Evolutionary conservation across 148 eudicot genomes (phyloP), one percentile per base, ranked within the genome.

Genomic region (Spergularia bocconei): DNA sequence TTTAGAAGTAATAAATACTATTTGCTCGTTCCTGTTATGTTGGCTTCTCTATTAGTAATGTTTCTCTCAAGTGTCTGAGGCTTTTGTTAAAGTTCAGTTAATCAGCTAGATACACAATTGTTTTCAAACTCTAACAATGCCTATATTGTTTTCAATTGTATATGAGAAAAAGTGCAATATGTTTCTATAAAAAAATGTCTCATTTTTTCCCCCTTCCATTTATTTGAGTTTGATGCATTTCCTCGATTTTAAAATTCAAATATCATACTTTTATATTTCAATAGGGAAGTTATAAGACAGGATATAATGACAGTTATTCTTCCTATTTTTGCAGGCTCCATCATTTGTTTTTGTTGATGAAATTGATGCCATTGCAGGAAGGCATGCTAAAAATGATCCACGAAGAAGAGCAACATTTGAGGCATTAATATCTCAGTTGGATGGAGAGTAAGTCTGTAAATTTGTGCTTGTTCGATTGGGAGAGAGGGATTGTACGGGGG

Each of bases 341-440:
- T 83, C 91, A 74, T 93, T 93, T 84, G 84, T 93, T 71, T 93
- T 93, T 86, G 84, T 93, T 75, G 98, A 93, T 75, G 98, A 93
- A 81, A 88, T 93, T 58, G 98, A 91, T 85, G 97, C 97, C 65
- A 86, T 91, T 79, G 98, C 98, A 74, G 98, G 98, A 79, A 87
- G 92, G 76, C 90, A 93, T 85, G 90, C 92, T 25, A 84, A 83
- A 83, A 87, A 88, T 79, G 98, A 93, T 84, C 97, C 98, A 71
- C 85, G 90, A 67, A 88, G 97, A 81, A 87, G 86, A 84, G 88
- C 92, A 71, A 87, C 96, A 63, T 88, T 88, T 82, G 91, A 93
- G 70, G 93, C 97, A 67, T 83, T 93, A 20, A 81, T 91, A 78
- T 77, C 97, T 47, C 98, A 93, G 80, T 82, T 93, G 82, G 98